Base-by-base conservation (phyloP, 129 eudicot genomes). In the Smallanthus sonchifolius region DNA sequence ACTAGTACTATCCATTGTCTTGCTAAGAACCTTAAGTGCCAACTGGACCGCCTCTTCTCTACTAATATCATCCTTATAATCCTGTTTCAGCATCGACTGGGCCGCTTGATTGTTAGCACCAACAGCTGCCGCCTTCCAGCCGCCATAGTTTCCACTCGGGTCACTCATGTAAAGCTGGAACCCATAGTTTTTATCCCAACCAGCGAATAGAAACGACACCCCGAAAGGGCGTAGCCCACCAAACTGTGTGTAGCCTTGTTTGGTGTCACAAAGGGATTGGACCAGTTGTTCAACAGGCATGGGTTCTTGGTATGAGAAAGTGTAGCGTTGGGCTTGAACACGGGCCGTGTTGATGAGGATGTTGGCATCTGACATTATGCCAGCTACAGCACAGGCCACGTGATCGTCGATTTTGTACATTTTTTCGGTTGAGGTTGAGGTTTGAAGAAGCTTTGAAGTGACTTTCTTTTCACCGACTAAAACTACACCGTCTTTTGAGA, bases 221-320 rank as follows among this genome's bases (percentile, higher is more conserved):
- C 97, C 97, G 61, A 89, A 92, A 3, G 96, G 97, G 6, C 97
- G 91, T 60, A 92, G 96, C 34, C 97, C 97, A 66, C 96, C 97
- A 75, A 89, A 92, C 76, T 92, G 93, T 2, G 97, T 92, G 91
- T 92, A 92, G 7, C 96, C 97, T 83, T 92, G 97, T 69, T 92
- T 92, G 81, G 97, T 92, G 81, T 92, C 96, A 16, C 96, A 92
- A 5, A 92, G 82, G 11, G 97, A 92, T 63, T 92, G 97, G 13
- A 92, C 97, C 5, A 92, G 85, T 71, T 92, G 97, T 72, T 92
- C 97, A 13, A 89, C 97, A 0, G 93, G 93, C 97, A 89, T 89
- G 30, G 97, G 96, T 42, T 89, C 96, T 82, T 92, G 97, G 87
- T 89, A 92, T 0, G 91, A 65, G 28, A 75, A 83, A 32, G 97